Conservation (phyloP, 192 early-diverging fungal genomes). For the Gryganskiella cystojenkinii region DNA sequence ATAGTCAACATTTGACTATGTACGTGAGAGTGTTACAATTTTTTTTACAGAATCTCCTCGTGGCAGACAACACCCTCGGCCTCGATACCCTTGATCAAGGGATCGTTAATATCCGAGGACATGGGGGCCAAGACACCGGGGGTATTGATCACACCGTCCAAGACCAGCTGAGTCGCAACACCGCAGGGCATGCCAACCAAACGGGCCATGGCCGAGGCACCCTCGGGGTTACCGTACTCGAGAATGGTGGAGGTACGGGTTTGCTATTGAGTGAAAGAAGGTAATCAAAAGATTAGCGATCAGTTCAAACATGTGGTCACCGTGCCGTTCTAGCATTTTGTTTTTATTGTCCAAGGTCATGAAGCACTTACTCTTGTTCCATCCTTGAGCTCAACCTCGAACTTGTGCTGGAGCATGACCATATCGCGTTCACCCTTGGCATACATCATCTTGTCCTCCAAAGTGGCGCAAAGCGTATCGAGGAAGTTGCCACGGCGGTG, state of each 20-base stretch:
- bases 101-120: slow-evolving; percentile 88
- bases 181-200: slow-evolving; percentile 97
- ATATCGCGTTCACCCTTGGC: slow-evolving; percentile 92
- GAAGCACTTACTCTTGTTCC: slow-evolving; percentile 60
- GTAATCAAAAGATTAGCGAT: background rate
- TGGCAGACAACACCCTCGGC: slow-evolving; percentile 90
- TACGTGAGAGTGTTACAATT: too few relatives aligned
- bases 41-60: slow-evolving; percentile 76
- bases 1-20: too few relatives aligned
- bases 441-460: slow-evolving; percentile 98
- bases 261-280: slow-evolving; percentile 58
- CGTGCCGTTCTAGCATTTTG: background rate
- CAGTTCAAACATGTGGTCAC: slow-evolving; percentile 9
- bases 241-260: slow-evolving; percentile 93
- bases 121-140: slow-evolving; percentile 95
- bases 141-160: slow-evolving; percentile 82
- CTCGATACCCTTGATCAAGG: slow-evolving; percentile 88
- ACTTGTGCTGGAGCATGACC: slow-evolving; percentile 97
- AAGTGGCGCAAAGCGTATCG: slow-evolving; percentile 94
- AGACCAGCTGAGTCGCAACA: slow-evolving; percentile 92
- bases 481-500: slow-evolving; percentile 80
- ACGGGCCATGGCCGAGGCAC: slow-evolving; percentile 92
- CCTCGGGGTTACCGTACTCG: slow-evolving; percentile 90
- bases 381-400: slow-evolving; percentile 92
- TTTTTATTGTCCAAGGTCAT: background rate